Evolutionary conservation across 805 yeast genomes (phyloP).

Genomic region (Clavispora carvajalis): DNA sequence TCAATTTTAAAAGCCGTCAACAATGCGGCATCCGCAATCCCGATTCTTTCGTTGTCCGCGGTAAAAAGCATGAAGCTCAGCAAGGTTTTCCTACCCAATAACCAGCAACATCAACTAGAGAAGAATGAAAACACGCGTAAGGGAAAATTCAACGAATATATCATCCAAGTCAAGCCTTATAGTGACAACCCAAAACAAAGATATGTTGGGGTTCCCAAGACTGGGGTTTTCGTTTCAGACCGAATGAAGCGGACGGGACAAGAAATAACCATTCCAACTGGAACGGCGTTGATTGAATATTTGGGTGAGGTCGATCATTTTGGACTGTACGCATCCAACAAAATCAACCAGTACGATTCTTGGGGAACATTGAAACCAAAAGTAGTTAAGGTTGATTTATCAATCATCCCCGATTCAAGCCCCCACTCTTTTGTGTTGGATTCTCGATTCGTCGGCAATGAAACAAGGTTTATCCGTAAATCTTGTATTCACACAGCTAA

Average conservation of each 20-base stretch:
- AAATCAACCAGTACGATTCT: slow-evolving; percentile 68
- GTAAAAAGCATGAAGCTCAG: slow-evolving; percentile 28
- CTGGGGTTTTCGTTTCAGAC: slow-evolving; percentile 50
- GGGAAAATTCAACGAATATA: slow-evolving; percentile 20
- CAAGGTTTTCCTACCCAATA: slow-evolving; percentile 29
- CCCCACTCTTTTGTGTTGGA: slow-evolving; percentile 67
- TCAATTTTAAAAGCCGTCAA: slow-evolving; percentile 5
- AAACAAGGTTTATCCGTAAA: slow-evolving; percentile 67
- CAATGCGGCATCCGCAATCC: slow-evolving; percentile 7
- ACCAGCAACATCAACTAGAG: slow-evolving; percentile 26
- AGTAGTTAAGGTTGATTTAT: slow-evolving; percentile 23
- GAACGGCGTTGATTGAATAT: slow-evolving; percentile 53
- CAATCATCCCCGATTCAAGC: slow-evolving; percentile 17
- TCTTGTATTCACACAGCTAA: slow-evolving; percentile 64
- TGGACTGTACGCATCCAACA: slow-evolving; percentile 56
- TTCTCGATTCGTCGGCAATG: slow-evolving; percentile 74
- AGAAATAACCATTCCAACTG: slow-evolving; percentile 31
- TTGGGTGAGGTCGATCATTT: slow-evolving; percentile 71
- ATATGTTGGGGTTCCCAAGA: slow-evolving; percentile 63
- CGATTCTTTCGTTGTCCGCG: slow-evolving; percentile 20
- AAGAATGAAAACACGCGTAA: slow-evolving; percentile 27
- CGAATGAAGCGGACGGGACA: slow-evolving; percentile 8
- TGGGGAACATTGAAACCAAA: slow-evolving; percentile 61
- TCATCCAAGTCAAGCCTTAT: slow-evolving; percentile 49
- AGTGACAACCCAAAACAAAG: slow-evolving; percentile 54